Base-by-base conservation (phyloP, 805 yeast genomes). In the Yarrowia sp. region DNA sequence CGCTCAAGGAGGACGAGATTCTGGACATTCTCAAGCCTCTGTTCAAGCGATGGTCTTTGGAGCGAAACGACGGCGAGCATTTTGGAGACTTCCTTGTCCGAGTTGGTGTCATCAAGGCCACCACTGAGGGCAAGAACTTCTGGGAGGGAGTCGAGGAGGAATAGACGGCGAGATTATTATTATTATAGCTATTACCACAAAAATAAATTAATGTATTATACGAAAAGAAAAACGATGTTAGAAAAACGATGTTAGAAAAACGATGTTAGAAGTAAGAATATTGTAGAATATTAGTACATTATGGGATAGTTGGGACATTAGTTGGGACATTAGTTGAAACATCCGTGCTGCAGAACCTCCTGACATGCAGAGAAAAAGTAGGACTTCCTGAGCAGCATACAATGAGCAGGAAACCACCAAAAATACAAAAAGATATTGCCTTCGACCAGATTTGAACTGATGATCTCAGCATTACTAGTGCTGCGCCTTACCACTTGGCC, bases 1-100 rank as follows among this genome's bases (percentile, higher is more conserved):
- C 96, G 30, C 85, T 93, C 70, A 90, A 88, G 75, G 98, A 93
- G 78, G 92, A 89, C 58, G 97, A 93, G 76, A 89, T 92, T 64
- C 77, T 93, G 69, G 83, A 76, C 33, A 87, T 84, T 58, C 81
- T 93, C 76, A 87, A 84, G 74, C 96, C 97, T 32, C 78, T 93
- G 78, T 92, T 93, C 80, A 90, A 91, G 82, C 85, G 90, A 77
- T 93, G 98, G 97, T 88, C 97, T 44, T 79, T 89, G 70, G 98
- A 93, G 77, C 86, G 98, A 79, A 75, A 82, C 48, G 96, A 92
- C 10, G 93, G 91, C 66, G 98, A 93, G 77, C 97, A 90, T 64
- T 93, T 93, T 72, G 98, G 98, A 73, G 98, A 93, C 75, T 93
- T 89, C 81, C 84, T 89, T 68, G 83, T 93, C 68, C 86, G 98